Conservation (phyloP, 2,329 filamentous ascomycete species). For the Fonsecaea pedrosoi region DNA sequence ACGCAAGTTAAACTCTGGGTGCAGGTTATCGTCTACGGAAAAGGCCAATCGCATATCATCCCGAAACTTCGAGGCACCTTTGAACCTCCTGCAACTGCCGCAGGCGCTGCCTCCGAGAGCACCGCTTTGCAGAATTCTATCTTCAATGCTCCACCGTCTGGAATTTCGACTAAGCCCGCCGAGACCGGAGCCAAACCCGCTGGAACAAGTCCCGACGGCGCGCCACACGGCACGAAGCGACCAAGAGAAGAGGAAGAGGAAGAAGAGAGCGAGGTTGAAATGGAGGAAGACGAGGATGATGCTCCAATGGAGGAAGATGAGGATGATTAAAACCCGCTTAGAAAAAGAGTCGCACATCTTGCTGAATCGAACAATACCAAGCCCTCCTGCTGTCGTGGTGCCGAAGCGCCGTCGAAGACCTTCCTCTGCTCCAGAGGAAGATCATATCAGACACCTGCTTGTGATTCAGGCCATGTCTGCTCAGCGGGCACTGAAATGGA, state of each 20-base stretch:
- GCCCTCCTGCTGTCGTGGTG: background rate
- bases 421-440: background rate
- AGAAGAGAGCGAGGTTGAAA: slow-evolving; percentile 60
- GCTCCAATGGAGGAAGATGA: slow-evolving; percentile 74
- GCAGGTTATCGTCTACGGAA: slow-evolving; percentile 90
- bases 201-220: slow-evolving; percentile 61
- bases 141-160: slow-evolving; percentile 67
- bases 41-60: slow-evolving; percentile 84
- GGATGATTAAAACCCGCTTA: slow-evolving; percentile 61
- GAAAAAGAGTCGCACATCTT: background rate
- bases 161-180: slow-evolving; percentile 59
- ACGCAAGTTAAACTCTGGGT: slow-evolving; percentile 12
- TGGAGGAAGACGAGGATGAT: slow-evolving; percentile 74
- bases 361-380: background rate
- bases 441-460: background rate
- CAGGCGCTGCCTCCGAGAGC: slow-evolving; percentile 66
- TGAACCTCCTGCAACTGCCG: slow-evolving; percentile 65
- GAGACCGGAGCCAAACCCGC: slow-evolving; percentile 50
- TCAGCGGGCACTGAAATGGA: background rate
- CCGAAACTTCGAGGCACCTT: slow-evolving; percentile 92
- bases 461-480: background rate
- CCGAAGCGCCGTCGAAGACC: background rate
- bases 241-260: slow-evolving; percentile 70
- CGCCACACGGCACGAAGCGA: slow-evolving; percentile 70
- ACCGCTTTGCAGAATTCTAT: slow-evolving; percentile 81